Evolutionary conservation across 805 yeast genomes (phyloP).

Genomic region (Spathaspora girioi): DNA sequence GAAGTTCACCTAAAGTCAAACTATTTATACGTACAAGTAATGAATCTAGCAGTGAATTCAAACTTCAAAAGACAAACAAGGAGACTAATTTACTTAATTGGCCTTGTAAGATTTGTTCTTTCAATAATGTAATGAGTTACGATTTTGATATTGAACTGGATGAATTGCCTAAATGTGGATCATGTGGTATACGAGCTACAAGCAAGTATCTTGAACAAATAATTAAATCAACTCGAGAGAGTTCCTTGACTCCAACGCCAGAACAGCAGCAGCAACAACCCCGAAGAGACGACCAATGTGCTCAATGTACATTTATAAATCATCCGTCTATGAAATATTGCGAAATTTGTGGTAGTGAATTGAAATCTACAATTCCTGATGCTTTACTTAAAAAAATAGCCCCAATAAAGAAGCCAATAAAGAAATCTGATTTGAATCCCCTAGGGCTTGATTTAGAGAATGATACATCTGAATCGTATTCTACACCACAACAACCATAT

Average conservation of each 20-base stretch:
- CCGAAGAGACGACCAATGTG: constrained; percentile 39
- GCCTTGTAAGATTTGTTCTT: constrained; percentile 91
- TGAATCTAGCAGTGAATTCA: not conserved
- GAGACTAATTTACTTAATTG: constrained; percentile 42
- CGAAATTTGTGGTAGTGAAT: constrained; percentile 78
- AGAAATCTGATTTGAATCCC: constrained; percentile 3
- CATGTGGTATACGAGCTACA: constrained; percentile 37
- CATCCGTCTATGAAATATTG: constrained; percentile 76
- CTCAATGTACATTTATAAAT: constrained; percentile 73
- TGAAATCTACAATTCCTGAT: constrained; percentile 6
- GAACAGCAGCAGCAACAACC: not conserved
- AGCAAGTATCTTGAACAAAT: constrained; percentile 5
- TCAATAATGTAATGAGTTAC: constrained; percentile 42
- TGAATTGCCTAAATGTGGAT: constrained; percentile 31
- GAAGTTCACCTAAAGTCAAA: constrained; percentile 76
- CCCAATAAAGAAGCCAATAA: not conserved
- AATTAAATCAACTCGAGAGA: not conserved
- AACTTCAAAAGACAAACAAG: not conserved
- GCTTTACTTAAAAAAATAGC: not conserved
- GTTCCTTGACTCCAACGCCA: constrained; percentile 1
- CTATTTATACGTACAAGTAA: constrained; percentile 15
- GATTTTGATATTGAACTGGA: constrained; percentile 14
- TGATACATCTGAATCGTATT: constrained; percentile 25
- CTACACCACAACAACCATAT: constrained; percentile 27
- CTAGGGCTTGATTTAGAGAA: constrained; percentile 23